phyloP scores from a whole-genome alignment of 2,329 filamentous ascomycete genomes.

The Botryotinia convoluta region DNA sequence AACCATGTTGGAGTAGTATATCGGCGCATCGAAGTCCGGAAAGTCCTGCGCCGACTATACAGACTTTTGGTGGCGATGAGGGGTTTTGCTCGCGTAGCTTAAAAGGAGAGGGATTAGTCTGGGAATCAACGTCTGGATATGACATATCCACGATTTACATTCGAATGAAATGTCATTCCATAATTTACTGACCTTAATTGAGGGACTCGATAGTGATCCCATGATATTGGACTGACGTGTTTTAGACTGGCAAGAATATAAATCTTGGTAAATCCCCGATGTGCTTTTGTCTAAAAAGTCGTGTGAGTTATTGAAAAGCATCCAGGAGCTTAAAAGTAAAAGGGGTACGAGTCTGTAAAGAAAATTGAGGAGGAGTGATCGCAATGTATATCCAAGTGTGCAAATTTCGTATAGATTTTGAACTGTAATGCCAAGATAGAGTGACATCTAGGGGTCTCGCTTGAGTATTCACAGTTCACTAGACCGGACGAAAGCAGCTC shows the following conservation, averaged over 20 bases:
- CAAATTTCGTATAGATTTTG: background rate
- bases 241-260: conserved; percentile 22
- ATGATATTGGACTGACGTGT: background rate
- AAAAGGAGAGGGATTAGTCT: background rate
- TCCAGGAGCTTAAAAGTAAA: conserved; percentile 10
- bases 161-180: background rate
- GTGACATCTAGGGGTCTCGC: background rate
- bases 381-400: background rate
- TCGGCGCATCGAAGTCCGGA: conserved; percentile 57
- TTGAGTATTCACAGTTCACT: background rate
- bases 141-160: background rate
- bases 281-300: conserved; percentile 26
- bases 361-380: background rate
- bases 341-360: background rate
- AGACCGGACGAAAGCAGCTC: background rate
- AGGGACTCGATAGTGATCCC: background rate
- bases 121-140: too few relatives aligned
- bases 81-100: conserved; percentile 1
- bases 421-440: background rate
- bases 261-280: conserved; percentile 32
- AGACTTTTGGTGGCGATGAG: conserved; percentile 20
- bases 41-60: conserved; percentile 56
- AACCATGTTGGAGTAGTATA: conserved; percentile 50
- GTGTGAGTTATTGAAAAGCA: conserved; percentile 32
- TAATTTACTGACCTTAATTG: background rate